Base-by-base conservation (phyloP, 2,329 filamentous ascomycete species). In the Neofusicoccum sp. region DNA sequence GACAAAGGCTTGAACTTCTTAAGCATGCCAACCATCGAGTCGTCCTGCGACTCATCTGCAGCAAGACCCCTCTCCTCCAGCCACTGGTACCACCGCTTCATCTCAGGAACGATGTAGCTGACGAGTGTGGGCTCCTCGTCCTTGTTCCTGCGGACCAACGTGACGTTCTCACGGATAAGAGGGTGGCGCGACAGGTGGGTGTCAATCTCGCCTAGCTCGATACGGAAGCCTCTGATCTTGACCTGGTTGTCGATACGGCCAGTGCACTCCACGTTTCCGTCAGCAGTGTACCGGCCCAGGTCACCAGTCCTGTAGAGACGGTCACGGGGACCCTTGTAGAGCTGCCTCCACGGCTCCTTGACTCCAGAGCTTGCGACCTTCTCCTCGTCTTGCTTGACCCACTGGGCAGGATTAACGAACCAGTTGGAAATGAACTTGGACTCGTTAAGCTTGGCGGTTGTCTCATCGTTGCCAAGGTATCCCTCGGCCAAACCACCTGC, bases 171-270 rank as follows among this genome's bases (percentile, higher is more conserved):
- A 44, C 92, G 85, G 29, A 98, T 85, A 29, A 96, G 78, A 0
- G 86, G 87, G 77, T 91, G 86, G 48, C 87, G 84, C 61, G 87
- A 90, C 50, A 97, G 80, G 74, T 96, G 89, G 45, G 84, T 90
- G 76, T 98, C 93, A 68, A 98, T 97, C 68, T 98, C 95, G 66
- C 89, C 90, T 49, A 98, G 87, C 78, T 99, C 95, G 68, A 99
- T 96, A 65, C 94, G 85, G 83, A 97, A 98, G 1, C 94, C 94
- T 65, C 95, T 89, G 67, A 98, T 94, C 82, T 98, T 99, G 80
- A 97, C 91, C 74, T 98, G 94, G 68, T 89, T 85, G 72, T 98
- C 94, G 29, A 87, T 88, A 64, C 95, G 85, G 28, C 94, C 94
- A 8, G 90, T 89, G 71, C 88, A 91, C 71, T 90, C 89, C 9